Base-by-base conservation (phyloP, 169 alveolate genomes). In the Cryptosporidium sp. region DNA sequence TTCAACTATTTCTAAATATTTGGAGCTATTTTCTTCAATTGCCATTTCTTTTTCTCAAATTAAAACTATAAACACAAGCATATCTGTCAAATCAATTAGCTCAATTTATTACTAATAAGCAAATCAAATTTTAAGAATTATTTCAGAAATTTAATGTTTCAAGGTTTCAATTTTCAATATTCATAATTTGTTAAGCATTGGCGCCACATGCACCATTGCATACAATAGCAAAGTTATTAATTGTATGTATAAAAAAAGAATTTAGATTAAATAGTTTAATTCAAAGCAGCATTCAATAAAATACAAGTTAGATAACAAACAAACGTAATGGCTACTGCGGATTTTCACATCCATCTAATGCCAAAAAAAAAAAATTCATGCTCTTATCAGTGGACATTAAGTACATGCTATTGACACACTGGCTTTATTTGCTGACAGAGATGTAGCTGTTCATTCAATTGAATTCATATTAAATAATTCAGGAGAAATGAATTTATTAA, bases 151-250 rank as follows among this genome's bases (percentile, higher is more conserved):
- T 0, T 21, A 48, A 48, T 3, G 3, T 45, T 12, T 1, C n/a
- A 12, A 3, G 0, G n/a, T 48, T 42, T 7, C 8, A 26, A 26
- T 26, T 9, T 56, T 26, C 31, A 1, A 8, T 26, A 23, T 26
- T 26, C 35, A 56, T 56, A 1, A 23, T 56, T 9, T 8, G 0
- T 37, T 8, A 5, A 5, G 23, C 3, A 21, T 65, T 65, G 72
- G 72, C 72, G 72, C 72, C 52, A 33, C 44, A 65, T 65, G 72
- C 72, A 56, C 3, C 67, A 56, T 56, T 56, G 67, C 67, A n/a
- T 2, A 23, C 29, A 16, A 21, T 1, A n/a, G 37, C 35, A 56
- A 1, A 23, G 7, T 56, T 56, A 1, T 3, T 0, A 56, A n/a
- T 9, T 56, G 37, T 8, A 7, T 21, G 26, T 23, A 16, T 7